These are phyloP conservation scores for Malassezia yamatoensis DNA, from an alignment of 1,284 basidiomycete species.

Conservation along the genomic window DNA sequence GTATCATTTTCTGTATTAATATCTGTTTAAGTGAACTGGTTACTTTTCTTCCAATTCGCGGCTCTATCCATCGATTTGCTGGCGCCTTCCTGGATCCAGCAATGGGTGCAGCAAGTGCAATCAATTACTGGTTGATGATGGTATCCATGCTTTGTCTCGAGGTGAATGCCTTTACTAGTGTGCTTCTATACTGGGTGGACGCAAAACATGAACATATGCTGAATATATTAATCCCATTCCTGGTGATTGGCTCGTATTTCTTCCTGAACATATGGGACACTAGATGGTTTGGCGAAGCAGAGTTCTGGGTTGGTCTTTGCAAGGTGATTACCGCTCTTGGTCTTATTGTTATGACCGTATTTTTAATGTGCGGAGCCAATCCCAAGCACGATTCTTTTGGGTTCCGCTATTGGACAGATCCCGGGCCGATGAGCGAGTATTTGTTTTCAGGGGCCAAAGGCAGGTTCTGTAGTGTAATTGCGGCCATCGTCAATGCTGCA, in stretches of 20 bases:
- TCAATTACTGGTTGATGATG: slow-evolving; percentile 9
- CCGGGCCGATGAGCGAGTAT: neutral
- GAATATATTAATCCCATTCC: neutral
- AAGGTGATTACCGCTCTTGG: slow-evolving; percentile 10
- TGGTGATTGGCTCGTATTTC: slow-evolving; percentile 1
- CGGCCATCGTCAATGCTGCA: slow-evolving; percentile 54
- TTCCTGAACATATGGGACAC: slow-evolving; percentile 7
- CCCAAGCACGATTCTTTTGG: neutral
- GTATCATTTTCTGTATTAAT: slow-evolving; percentile 4
- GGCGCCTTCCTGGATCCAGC: slow-evolving; percentile 3
- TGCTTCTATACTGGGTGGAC: slow-evolving; percentile 8
- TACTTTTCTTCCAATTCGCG: slow-evolving; percentile 1
- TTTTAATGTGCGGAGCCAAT: neutral
- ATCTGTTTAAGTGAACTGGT: slow-evolving; percentile 4
- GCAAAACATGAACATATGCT: neutral
- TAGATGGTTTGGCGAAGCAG: slow-evolving; percentile 12
- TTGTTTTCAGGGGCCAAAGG: slow-evolving; percentile 54
- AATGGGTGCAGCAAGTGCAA: slow-evolving; percentile 2
- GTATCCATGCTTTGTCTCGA: slow-evolving; percentile 6
- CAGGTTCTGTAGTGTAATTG: slow-evolving; percentile 49
- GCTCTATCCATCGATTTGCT: slow-evolving; percentile 5
- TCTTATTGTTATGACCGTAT: slow-evolving; percentile 3
- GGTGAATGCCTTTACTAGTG: slow-evolving; percentile 3
- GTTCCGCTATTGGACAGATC: neutral
- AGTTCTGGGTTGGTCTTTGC: slow-evolving; percentile 12